Base-by-base conservation (phyloP, 2,329 filamentous ascomycete species). In the Colletotrichum sp. region DNA sequence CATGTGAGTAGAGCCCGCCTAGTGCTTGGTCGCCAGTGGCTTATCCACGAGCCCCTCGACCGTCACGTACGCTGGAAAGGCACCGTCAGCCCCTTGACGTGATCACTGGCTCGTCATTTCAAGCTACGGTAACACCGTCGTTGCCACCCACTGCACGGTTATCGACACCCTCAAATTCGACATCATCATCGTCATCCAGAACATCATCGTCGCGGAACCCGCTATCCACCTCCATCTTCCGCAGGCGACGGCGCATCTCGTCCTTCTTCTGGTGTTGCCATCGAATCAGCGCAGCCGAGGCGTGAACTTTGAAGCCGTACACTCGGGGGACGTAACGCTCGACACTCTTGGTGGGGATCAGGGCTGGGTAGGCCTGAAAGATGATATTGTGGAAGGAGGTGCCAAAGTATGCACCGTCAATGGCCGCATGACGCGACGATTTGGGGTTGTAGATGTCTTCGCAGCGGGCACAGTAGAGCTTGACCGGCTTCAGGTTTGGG, bases 361-460 rank as follows among this genome's bases (percentile, higher is more conserved):
- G 90, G 28, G 95, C 93, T 7, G 97, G 96, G 84, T 99, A 99
- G 71, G 99, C 97, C 85, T 99, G 97, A 89, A 99, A 99, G 77
- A 99, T 92, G 86, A 99, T 98, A 87, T 98, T 98, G 90, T 98
- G 96, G 89, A 99, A 99, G 4, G 95, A 98, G 64, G 96, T 96
- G 80, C 97, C 97, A 80, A 99, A 99, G 90, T 99, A 99, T 78
- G 97, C 97, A 78, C 97, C 97, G 84, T 99, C 97, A 82, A 99
- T 98, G 75, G 94, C 92, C 67, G 96, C 96, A 86, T 99, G 97
- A 32, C 97, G 95, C 24, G 95, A 96, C 5, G 97, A 99, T 85
- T 99, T 99, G 60, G 97, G 97, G 86, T 99, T 99, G 90, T 99
- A 99, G 75, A 98, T 94, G 84, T 99, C 97, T 89, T 99, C 97